These are phyloP conservation scores for Cornus controversa DNA, from an alignment of 148 eudicot species.

Conservation along the genomic window DNA sequence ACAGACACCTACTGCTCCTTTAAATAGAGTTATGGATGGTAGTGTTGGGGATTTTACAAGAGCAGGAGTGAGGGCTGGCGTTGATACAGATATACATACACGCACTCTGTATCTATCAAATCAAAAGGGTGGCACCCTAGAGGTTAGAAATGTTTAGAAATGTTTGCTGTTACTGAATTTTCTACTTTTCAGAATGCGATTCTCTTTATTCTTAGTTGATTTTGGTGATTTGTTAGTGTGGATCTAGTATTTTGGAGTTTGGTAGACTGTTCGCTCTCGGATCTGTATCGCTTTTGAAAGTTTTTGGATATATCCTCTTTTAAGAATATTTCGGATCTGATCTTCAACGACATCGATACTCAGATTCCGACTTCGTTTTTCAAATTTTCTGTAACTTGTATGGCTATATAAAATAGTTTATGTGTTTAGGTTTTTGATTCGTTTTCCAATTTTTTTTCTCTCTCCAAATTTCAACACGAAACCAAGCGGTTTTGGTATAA, in stretches of 20 bases:
- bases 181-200: neutral
- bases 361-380: neutral
- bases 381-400: neutral
- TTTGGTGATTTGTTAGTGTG: neutral
- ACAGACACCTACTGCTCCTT: neutral
- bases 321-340: neutral
- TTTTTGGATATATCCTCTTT: neutral
- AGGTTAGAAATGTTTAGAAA: too few relatives aligned
- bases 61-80: neutral
- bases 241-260: neutral
- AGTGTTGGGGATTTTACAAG: neutral
- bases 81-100: neutral
- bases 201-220: neutral
- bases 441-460: neutral
- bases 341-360: neutral
- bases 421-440: too few relatives aligned
- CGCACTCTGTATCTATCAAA: too few relatives aligned
- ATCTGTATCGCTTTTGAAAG: constrained; percentile 1
- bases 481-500: too few relatives aligned
- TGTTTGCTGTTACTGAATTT: neutral
- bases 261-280: neutral
- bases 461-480: too few relatives aligned
- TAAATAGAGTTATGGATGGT: neutral
- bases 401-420: too few relatives aligned
- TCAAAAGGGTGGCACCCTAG: too few relatives aligned